phyloP scores from a whole-genome alignment of 2,329 filamentous ascomycete species.

The Alternaria ventricosa region DNA sequence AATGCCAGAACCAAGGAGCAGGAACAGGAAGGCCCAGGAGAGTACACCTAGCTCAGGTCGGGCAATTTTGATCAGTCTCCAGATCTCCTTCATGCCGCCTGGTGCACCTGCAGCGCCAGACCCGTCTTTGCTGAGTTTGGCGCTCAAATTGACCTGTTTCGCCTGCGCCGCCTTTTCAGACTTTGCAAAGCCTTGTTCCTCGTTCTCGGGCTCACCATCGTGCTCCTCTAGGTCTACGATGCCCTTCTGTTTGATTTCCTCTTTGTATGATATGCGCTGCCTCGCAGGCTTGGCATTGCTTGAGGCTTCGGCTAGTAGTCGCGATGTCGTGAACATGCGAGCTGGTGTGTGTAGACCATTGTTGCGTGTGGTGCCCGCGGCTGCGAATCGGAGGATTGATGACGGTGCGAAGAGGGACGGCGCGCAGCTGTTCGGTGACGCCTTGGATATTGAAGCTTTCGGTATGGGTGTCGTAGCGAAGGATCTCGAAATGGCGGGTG shows the following conservation, averaged over 20 bases:
- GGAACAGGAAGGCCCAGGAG: constrained; percentile 78
- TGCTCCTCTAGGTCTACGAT: constrained; percentile 44
- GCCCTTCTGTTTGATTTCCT: constrained; percentile 49
- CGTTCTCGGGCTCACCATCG: constrained; percentile 61
- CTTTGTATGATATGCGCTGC: constrained; percentile 44
- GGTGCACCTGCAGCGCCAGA: constrained; percentile 51
- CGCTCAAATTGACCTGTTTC: constrained; percentile 86
- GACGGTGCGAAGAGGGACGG: constrained; percentile 20
- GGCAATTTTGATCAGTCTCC: constrained; percentile 87
- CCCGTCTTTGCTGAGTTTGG: constrained; percentile 84
- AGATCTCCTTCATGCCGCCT: constrained; percentile 75
- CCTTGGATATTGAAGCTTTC: not conserved
- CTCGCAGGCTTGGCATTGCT: constrained; percentile 21
- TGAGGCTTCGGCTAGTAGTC: constrained; percentile 32
- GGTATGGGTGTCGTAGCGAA: constrained; percentile 20
- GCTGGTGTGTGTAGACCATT: constrained; percentile 34
- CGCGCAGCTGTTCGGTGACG: constrained; percentile 9
- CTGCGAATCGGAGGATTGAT: constrained; percentile 19
- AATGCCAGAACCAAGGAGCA: constrained; percentile 88
- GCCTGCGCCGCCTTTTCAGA: constrained; percentile 87
- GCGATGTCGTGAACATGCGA: constrained; percentile 39
- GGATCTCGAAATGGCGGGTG: constrained; percentile 23
- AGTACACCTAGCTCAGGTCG: constrained; percentile 82
- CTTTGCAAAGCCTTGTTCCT: constrained; percentile 68
- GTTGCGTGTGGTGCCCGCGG: constrained; percentile 29